These are phyloP conservation scores for Aspergillus funiculosus DNA, from an alignment of 495 filamentous ascomycete genomes.

Conservation along the genomic window DNA sequence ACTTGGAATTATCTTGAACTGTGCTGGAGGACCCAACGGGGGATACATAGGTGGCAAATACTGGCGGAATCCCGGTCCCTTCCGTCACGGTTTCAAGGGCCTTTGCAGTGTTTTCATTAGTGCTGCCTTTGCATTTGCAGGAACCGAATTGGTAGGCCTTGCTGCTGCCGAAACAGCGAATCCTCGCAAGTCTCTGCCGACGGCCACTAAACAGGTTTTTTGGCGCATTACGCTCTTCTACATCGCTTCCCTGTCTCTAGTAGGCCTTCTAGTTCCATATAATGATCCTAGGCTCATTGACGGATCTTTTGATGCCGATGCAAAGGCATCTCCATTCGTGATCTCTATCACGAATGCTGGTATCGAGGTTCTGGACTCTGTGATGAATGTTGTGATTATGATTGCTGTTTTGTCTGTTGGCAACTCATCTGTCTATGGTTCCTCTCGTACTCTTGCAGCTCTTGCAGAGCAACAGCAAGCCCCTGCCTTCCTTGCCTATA, in stretches of 20 bases:
- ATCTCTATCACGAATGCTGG: conserved; percentile 79
- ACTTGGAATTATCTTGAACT: conserved; percentile 71
- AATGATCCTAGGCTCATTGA: conserved; percentile 53
- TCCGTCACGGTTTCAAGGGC: conserved; percentile 90
- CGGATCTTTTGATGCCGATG: conserved; percentile 52
- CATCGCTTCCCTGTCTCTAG: conserved; percentile 63
- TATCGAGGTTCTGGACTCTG: conserved; percentile 65
- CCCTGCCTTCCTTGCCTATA: conserved; percentile 68
- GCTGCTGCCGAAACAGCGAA: conserved; percentile 85
- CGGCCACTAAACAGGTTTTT: conserved; percentile 88
- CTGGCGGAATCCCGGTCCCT: conserved; percentile 83
- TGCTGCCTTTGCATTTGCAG: conserved; percentile 86
- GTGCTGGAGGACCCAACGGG: conserved; percentile 67
- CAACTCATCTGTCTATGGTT: conserved; percentile 82
- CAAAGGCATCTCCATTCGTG: conserved; percentile 80
- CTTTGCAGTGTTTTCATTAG: conserved; percentile 91
- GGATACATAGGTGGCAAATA: conserved; percentile 79
- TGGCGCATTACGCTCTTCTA: conserved; percentile 93
- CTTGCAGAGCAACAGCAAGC: conserved; percentile 83
- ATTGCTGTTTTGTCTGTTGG: conserved; percentile 83
- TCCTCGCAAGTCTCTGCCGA: conserved; percentile 78
- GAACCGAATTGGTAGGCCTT: conserved; percentile 89
- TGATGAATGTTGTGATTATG: conserved; percentile 89
- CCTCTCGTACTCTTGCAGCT: conserved; percentile 78
- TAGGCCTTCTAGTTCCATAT: conserved; percentile 73